Evolutionary conservation across 1,139 yeast genomes (phyloP).

Genomic region (Pichia sp.): DNA sequence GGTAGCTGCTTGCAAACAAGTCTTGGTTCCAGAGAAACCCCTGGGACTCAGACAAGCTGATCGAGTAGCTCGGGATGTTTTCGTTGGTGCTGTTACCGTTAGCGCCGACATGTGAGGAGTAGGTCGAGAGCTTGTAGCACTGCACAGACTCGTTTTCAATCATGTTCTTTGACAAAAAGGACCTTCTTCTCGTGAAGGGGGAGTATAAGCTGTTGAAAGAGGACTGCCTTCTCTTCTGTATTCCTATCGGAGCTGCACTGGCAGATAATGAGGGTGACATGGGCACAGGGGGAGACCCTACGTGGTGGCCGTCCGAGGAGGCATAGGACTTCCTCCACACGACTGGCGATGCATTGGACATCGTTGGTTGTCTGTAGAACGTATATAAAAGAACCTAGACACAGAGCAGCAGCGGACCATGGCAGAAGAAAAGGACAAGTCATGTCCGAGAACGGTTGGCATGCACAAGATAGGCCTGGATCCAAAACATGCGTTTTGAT

Average conservation of each 20-base stretch:
- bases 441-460: background rate
- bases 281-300: background rate
- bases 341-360: slow-evolving; percentile 1
- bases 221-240: slow-evolving; percentile 31
- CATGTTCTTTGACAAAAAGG: slow-evolving; percentile 61
- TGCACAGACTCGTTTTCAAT: slow-evolving; percentile 55
- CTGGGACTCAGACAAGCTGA: slow-evolving; percentile 59
- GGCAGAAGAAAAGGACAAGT: background rate
- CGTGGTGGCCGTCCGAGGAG: background rate
- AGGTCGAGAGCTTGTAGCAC: slow-evolving; percentile 45
- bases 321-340: slow-evolving; percentile 4
- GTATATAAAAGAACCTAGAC: background rate
- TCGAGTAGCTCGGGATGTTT: slow-evolving; percentile 32
- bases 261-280: background rate
- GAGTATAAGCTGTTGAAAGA: slow-evolving; percentile 49
- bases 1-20: slow-evolving; percentile 63
- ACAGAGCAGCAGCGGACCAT: background rate
- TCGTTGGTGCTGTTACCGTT: no score
- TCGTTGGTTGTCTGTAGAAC: background rate
- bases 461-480: background rate
- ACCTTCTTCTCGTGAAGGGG: slow-evolving; percentile 56
- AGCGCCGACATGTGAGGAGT: background rate
- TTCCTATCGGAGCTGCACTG: slow-evolving; percentile 7
- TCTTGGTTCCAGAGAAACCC: slow-evolving; percentile 76
- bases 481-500: background rate